These are phyloP conservation scores for Exophiala lecanii-corni DNA, from an alignment of 2,329 filamentous ascomycete species.

Conservation along the genomic window DNA sequence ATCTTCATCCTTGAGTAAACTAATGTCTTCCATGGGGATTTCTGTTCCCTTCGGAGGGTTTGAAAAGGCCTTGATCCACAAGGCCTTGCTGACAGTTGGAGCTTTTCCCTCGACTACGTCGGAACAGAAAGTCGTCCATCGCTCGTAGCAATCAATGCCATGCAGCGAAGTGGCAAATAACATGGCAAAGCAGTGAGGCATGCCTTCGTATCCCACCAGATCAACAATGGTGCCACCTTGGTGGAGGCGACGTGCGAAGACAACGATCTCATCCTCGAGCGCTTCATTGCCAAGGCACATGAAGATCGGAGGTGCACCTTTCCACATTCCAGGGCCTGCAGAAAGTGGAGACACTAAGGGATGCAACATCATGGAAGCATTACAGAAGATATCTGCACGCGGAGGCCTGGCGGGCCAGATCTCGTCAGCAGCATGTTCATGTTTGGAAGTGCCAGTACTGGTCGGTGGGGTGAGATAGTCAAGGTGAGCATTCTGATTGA, in stretches of 20 bases:
- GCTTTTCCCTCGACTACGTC: conserved; percentile 32
- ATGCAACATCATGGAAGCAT: conserved; percentile 36
- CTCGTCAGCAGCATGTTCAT: conserved; percentile 31
- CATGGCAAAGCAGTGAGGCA: conserved; percentile 45
- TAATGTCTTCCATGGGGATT: conserved; percentile 33
- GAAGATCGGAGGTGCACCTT: conserved; percentile 38
- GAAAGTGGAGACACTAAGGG: conserved; percentile 40
- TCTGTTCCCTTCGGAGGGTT: conserved; percentile 29
- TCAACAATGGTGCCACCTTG: conserved; percentile 35
- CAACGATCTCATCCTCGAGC: conserved; percentile 38
- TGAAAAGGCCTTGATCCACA: conserved; percentile 31
- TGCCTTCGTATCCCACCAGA: conserved; percentile 42
- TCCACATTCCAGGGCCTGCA: conserved; percentile 35
- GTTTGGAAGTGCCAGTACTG: conserved; percentile 25
- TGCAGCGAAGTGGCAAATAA: conserved; percentile 48
- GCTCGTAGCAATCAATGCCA: conserved; percentile 50
- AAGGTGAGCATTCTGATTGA: conserved; percentile 34
- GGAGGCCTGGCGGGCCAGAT: conserved; percentile 40
- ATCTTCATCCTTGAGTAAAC: conserved; percentile 35
- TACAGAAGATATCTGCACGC: conserved; percentile 39
- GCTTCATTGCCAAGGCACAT: conserved; percentile 40
- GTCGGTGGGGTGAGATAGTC: conserved; percentile 35
- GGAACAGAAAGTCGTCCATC: conserved; percentile 52
- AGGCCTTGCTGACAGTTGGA: conserved; percentile 19
- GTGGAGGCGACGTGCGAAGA: conserved; percentile 38